Base-by-base conservation (phyloP, 2,329 filamentous ascomycete genomes). In the Erysiphe neolycopersici region DNA sequence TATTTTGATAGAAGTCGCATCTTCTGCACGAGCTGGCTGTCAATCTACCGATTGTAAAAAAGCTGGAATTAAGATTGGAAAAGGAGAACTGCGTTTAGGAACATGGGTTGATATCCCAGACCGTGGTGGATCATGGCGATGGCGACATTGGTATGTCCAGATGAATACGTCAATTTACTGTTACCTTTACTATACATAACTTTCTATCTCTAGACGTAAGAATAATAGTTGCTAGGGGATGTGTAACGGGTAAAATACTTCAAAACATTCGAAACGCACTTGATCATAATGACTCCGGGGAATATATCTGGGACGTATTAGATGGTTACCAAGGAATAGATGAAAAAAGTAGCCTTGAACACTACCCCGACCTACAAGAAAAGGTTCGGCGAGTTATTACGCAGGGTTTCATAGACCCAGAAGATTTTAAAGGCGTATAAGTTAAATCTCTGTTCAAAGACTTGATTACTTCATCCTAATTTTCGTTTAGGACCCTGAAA, bases 401-500 rank as follows among this genome's bases (percentile, higher is more conserved):
- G 46, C 69, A 85, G 56, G 83, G 82, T 19, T 80, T 89, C 53
- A 77, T 95, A 52, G 77, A 79, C 51, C 68, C 82, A 37, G 76
- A 81, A 43, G 87, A 94, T 52, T 94, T 83, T 73, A 87, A 78
- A 31, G 83, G 83, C 12, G 84, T 92, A 68, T 29, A 19, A 37
- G 1, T 45, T 29, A 35, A 11, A 14, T 16, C 13, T 35, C 19
- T 33, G n/a, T 38, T 41, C 13, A 14, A 14, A 31, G 32, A 19
- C 32, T 14, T 41, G 37, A 38, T 4, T 16, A 36, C 30, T 33
- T 35, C 30, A 19, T 33, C 5, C 32, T 43, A 19, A 41, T 35
- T 6, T 5, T 35, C n/a, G 11, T 35, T 8, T 45, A 58, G 56
- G 56, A 58, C 35, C 52, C 54, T 36, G 55, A 56, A 37, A 57